Evolutionary conservation across 2,329 filamentous ascomycete genomes (phyloP).

Genomic region (Capronia epimyces): DNA sequence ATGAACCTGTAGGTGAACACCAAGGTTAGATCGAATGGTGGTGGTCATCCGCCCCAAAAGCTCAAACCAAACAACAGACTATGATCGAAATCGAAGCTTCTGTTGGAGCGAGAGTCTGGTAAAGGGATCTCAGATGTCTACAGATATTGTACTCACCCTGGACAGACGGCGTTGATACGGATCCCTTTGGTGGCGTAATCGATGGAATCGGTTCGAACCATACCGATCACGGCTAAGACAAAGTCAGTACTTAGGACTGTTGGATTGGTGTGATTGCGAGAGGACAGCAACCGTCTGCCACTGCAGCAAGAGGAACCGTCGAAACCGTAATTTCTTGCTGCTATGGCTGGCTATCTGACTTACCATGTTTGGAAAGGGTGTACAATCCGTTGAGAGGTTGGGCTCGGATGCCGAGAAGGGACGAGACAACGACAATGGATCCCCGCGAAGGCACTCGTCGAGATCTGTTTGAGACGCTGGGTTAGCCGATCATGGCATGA

Average conservation of each 20-base stretch:
- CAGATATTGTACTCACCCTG: constrained; percentile 36
- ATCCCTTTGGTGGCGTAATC: constrained; percentile 34
- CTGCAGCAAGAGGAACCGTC: too few relatives aligned
- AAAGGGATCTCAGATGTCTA: constrained; percentile 8
- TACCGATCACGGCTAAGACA: constrained; percentile 37
- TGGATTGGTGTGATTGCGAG: too few relatives aligned
- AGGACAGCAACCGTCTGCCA: too few relatives aligned
- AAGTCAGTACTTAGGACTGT: background rate
- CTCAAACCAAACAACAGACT: background rate
- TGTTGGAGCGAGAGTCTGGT: background rate
- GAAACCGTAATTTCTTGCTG: background rate
- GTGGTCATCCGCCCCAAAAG: background rate
- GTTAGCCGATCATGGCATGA: too few relatives aligned
- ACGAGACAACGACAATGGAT: constrained; percentile 50
- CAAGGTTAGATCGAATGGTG: background rate
- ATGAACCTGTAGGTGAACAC: too few relatives aligned
- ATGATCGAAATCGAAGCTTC: too few relatives aligned
- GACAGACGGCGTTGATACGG: constrained; percentile 37
- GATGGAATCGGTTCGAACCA: constrained; percentile 38
- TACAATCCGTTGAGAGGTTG: constrained; percentile 39
- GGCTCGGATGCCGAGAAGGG: constrained; percentile 47
- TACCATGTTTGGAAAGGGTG: constrained; percentile 9
- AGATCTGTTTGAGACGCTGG: too few relatives aligned
- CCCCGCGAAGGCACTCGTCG: constrained; percentile 41
- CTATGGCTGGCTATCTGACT: too few relatives aligned